These are phyloP conservation scores for Aspergillus asperescens DNA, from an alignment of 495 filamentous ascomycete species.

Conservation along the genomic window DNA sequence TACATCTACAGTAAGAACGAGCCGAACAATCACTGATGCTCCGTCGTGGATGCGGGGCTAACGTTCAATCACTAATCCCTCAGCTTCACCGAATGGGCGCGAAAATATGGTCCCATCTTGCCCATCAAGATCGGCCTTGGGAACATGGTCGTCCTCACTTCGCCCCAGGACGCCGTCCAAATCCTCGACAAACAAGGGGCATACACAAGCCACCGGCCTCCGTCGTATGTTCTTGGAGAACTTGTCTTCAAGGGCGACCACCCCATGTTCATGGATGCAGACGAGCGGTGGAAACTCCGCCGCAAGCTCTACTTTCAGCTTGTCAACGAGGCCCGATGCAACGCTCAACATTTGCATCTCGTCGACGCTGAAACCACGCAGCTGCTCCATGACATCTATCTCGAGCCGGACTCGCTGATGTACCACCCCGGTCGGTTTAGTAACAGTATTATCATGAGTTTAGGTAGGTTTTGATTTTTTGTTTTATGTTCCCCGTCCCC, in stretches of 20 bases:
- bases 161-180: conserved; percentile 33
- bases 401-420: conserved; percentile 36
- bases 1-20: conserved; percentile 48
- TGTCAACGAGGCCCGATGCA: conserved; percentile 31
- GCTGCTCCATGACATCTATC: conserved; percentile 31
- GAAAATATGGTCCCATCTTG: conserved; percentile 41
- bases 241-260: conserved; percentile 20
- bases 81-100: conserved; percentile 47
- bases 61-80: conserved; percentile 33
- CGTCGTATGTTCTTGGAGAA: conserved; percentile 34
- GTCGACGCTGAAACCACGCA: conserved; percentile 22
- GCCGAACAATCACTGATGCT: background rate
- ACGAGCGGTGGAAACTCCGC: conserved; percentile 16
- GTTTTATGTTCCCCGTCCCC: conserved; percentile 13
- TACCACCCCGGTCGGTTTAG: conserved; percentile 42
- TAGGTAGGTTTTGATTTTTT: conserved; percentile 21
- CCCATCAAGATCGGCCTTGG: conserved; percentile 36
- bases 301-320: conserved; percentile 29
- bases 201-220: conserved; percentile 43
- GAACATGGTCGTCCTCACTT: conserved; percentile 37
- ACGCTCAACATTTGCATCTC: conserved; percentile 16
- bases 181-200: conserved; percentile 40
- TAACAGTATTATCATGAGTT: conserved; percentile 38
- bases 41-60: too few relatives aligned
- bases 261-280: conserved; percentile 28